These are phyloP conservation scores for Bruguiera parviflora DNA, from an alignment of 345 rosid genomes.

Conservation along the genomic window DNA sequence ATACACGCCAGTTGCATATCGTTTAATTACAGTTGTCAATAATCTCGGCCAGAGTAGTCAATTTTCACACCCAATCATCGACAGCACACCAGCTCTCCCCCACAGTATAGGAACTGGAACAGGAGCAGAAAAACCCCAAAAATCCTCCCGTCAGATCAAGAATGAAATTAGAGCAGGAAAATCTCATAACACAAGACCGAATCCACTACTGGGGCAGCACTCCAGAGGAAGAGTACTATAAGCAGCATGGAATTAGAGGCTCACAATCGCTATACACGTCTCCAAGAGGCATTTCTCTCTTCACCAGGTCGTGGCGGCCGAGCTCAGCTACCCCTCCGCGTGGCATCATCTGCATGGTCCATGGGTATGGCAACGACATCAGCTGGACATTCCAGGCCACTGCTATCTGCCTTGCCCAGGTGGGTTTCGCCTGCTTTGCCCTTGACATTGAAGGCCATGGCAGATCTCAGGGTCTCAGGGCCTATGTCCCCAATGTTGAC, in stretches of 20 bases:
- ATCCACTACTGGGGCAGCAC: slow-evolving; percentile 60
- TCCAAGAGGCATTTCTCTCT: slow-evolving; percentile 71
- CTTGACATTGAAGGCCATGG: slow-evolving; percentile 90
- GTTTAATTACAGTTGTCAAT: too few species aligned
- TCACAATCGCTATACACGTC: slow-evolving; percentile 61
- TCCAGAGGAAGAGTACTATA: slow-evolving; percentile 59
- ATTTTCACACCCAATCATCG: neutral
- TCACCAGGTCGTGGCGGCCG: slow-evolving; percentile 80
- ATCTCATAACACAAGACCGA: neutral
- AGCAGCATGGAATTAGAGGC: slow-evolving; percentile 50
- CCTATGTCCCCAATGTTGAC: slow-evolving; percentile 63
- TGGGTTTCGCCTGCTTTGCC: slow-evolving; percentile 75
- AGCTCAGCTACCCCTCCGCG: slow-evolving; percentile 40
- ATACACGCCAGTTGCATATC: too few species aligned
- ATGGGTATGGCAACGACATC: slow-evolving; percentile 79
- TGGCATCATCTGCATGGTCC: slow-evolving; percentile 68
- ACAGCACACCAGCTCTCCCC: neutral
- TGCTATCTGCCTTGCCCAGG: slow-evolving; percentile 63
- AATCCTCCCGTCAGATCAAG: neutral
- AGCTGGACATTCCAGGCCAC: slow-evolving; percentile 82
- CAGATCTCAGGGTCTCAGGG: slow-evolving; percentile 58
- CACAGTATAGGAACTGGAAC: neutral
- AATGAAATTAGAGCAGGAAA: slow-evolving; percentile 17
- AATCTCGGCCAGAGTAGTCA: neutral
- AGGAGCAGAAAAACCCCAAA: neutral